A percentile compares a stretch with the other conserved stretches of the same genome.
These are phyloP conservation scores for Elongisporangium prolatum DNA, from an alignment of 352 stramenopile genomes.

Conservation along the genomic window DNA sequence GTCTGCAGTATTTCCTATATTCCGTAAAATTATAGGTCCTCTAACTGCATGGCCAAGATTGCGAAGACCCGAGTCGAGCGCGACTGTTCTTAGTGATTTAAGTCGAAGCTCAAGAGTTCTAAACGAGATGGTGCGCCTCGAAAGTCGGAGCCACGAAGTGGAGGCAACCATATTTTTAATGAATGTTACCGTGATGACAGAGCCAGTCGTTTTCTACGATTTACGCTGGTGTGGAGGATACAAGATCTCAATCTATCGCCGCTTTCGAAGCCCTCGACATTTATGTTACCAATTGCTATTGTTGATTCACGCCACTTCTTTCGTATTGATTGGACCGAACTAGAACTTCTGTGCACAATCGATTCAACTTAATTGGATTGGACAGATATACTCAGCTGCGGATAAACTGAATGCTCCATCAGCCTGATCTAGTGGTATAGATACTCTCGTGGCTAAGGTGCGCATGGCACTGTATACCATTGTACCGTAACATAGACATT, in stretches of 20 bases:
- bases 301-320: background rate
- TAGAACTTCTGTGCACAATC: background rate
- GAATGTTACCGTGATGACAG: conserved; percentile 12
- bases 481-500: no score
- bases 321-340: background rate
- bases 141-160: conserved; percentile 2
- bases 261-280: background rate
- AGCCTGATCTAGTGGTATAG: no score
- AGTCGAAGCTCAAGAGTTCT: background rate
- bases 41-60: no score
- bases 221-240: background rate
- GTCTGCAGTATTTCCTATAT: no score
- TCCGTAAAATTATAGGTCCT: no score
- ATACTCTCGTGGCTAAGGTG: no score
- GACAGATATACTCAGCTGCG: background rate
- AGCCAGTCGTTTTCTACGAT: background rate
- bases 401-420: background rate
- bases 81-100: background rate
- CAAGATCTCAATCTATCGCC: background rate
- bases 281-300: background rate
- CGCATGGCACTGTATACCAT: no score
- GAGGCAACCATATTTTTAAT: conserved; percentile 12
- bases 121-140: background rate
- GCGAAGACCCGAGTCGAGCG: no score
- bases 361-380: background rate